A percentile compares a stretch with the other conserved stretches of the same genome.
phyloP scores from a whole-genome alignment of 139 green algal species.

The Astrephomene gubernaculifera region DNA sequence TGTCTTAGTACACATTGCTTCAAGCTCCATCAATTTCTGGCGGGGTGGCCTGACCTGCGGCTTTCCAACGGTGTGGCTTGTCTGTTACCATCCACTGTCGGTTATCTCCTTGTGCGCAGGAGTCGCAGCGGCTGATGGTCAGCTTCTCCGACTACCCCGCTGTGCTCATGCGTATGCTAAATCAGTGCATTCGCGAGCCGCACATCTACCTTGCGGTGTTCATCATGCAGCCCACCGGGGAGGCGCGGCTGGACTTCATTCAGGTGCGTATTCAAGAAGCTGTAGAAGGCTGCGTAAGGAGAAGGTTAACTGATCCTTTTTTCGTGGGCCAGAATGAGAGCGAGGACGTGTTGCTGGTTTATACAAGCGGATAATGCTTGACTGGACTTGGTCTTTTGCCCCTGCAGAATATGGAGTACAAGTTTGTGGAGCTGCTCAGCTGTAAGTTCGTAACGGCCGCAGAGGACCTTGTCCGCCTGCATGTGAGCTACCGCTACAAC shows the following conservation, averaged over 20 bases:
- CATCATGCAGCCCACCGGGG: slow-evolving; percentile 66
- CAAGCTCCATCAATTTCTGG: no score
- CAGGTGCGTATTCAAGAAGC: slow-evolving; percentile 46
- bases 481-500: slow-evolving; percentile 71
- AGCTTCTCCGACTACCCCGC: slow-evolving; percentile 71
- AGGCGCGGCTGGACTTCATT: slow-evolving; percentile 75
- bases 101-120: slow-evolving; percentile 52
- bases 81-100: no score
- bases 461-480: slow-evolving; percentile 71
- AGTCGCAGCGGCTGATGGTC: slow-evolving; percentile 78
- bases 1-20: no score
- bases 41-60: no score
- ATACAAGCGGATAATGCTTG: no score
- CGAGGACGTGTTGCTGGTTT: no score
- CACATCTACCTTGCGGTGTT: slow-evolving; percentile 72
- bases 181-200: slow-evolving; percentile 72
- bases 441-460: slow-evolving; percentile 59
- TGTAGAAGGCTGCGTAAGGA: no score
- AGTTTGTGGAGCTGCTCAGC: slow-evolving; percentile 87
- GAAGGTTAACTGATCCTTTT: no score
- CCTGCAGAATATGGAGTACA: slow-evolving; percentile 85
- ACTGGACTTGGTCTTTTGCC: no score
- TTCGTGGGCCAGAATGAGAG: no score
- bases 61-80: no score
- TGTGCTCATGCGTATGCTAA: slow-evolving; percentile 74